phyloP scores from a whole-genome alignment of 2,329 filamentous ascomycete species.

The Diaporthe sp. region DNA sequence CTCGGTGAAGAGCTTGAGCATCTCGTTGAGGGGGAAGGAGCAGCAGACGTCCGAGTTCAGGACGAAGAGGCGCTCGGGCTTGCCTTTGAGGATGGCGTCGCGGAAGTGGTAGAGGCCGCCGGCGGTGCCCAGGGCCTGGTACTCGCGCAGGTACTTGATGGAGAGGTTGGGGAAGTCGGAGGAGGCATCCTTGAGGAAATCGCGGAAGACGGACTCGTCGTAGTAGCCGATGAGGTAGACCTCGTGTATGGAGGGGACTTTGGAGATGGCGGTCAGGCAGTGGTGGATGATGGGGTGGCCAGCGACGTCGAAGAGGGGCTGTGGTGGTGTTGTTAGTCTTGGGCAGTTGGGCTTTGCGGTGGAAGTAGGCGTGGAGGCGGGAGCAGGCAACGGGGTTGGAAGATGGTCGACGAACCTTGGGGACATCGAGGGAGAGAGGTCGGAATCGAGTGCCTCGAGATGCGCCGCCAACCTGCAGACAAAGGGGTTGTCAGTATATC shows the following conservation, averaged over 20 bases:
- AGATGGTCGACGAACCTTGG: conserved; percentile 74
- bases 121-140: conserved; percentile 94
- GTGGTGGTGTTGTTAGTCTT: conserved; percentile 29
- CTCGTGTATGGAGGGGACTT: conserved; percentile 91
- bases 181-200: conserved; percentile 94
- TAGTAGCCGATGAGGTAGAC: conserved; percentile 99
- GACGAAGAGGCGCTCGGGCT: conserved; percentile 95
- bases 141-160: conserved; percentile 97
- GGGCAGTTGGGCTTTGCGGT: background rate
- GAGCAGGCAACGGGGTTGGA: background rate
- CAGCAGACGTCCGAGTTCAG: conserved; percentile 99
- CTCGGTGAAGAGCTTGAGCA: conserved; percentile 94
- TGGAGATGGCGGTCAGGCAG: conserved; percentile 90
- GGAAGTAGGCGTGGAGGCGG: background rate
- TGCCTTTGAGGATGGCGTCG: conserved; percentile 96
- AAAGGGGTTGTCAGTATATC: conserved; percentile 36
- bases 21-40: conserved; percentile 94
- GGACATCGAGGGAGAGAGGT: conserved; percentile 93
- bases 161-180: conserved; percentile 87
- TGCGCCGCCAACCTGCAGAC: conserved; percentile 84
- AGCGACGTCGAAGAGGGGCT: conserved; percentile 98
- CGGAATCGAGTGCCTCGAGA: conserved; percentile 96
- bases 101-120: conserved; percentile 99
- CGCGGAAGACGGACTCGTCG: conserved; percentile 94
- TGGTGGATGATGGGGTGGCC: conserved; percentile 99